These are phyloP conservation scores for Tolypocladium nubicola DNA, from an alignment of 2,329 filamentous ascomycete species.

Conservation along the genomic window DNA sequence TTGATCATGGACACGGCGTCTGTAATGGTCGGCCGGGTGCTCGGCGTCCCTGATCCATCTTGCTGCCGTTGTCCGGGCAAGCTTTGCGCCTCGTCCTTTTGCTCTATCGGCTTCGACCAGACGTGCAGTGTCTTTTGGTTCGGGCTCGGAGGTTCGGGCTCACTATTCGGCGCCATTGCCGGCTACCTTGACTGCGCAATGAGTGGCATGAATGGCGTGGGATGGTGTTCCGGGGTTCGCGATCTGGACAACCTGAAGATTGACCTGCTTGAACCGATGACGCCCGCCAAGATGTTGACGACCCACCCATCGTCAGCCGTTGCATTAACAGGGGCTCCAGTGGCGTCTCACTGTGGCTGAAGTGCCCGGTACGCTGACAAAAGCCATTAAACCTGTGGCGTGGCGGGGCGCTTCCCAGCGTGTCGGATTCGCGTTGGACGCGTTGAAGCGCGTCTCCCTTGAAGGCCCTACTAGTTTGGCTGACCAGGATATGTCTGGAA, in stretches of 20 bases:
- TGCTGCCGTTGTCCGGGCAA: constrained; percentile 4
- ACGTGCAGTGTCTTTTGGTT: constrained; percentile 23
- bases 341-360: constrained; percentile 6
- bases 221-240: not conserved
- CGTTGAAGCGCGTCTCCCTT: constrained; percentile 22
- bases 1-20: constrained; percentile 61
- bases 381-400: constrained; percentile 22
- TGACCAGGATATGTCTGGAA: not conserved
- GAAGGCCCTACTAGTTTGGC: not conserved
- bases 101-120: constrained; percentile 24
- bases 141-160: constrained; percentile 13
- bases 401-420: constrained; percentile 7
- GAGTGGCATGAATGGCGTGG: constrained; percentile 3
- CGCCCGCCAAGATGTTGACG: not conserved
- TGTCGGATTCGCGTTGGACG: constrained; percentile 17
- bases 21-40: constrained; percentile 27
- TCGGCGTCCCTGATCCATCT: constrained; percentile 8
- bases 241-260: not conserved
- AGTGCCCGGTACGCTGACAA: not conserved
- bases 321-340: too few species aligned
- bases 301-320: not conserved
- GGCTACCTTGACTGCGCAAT: constrained; percentile 15
- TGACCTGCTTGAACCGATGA: not conserved
- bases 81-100: constrained; percentile 8
- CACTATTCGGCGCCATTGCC: constrained; percentile 21